Base-by-base conservation (phyloP, 805 yeast species). In the Wickerhamiella occidentalis region DNA sequence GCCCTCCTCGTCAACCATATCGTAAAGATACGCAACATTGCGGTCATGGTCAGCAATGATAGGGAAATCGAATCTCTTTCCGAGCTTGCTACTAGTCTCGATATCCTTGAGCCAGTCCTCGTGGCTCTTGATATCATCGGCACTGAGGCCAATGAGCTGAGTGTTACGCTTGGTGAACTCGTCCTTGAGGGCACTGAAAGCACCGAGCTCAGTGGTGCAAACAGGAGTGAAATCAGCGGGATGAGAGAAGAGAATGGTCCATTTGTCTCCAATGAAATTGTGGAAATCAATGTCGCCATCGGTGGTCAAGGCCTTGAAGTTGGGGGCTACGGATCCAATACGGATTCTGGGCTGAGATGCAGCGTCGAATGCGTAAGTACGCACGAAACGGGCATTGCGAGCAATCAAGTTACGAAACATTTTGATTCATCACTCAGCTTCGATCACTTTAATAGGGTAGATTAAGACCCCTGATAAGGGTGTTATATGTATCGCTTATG, bases 141-240 rank as follows among this genome's bases (percentile, higher is more conserved):
- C 90, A 49, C 94, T 83, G 58, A 87, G 73, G 55, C 96, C 96
- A 67, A 87, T 82, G 68, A 87, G 75, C 73, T 87, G 86, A 64
- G 82, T 84, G 63, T 78, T 78, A 74, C 96, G 79, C 69, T 81
- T 73, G 63, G 80, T 79, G 61, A 87, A 87, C 67, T 87, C 95
- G 49, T 87, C 85, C 72, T 85, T 84, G 69, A 86, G 77, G 60
- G 79, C 76, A 55, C 95, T 87, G 61, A 87, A 88, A 18, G 95
- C 95, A 58, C 96, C 95, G 63, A 87, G 75, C 72, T 87, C 96
- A 51, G 96, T 87, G 62, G 96, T 88, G 69, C 96, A 87, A 50
- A 87, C 95, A 44, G 96, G 96, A 17, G 96, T 87, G 75, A 85
- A 88, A 68, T 87, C 96, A 50, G 87, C 95, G 54, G 96, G 96